These are phyloP conservation scores for Gossypium australe DNA, from an alignment of 345 rosid genomes.

Conservation along the genomic window DNA sequence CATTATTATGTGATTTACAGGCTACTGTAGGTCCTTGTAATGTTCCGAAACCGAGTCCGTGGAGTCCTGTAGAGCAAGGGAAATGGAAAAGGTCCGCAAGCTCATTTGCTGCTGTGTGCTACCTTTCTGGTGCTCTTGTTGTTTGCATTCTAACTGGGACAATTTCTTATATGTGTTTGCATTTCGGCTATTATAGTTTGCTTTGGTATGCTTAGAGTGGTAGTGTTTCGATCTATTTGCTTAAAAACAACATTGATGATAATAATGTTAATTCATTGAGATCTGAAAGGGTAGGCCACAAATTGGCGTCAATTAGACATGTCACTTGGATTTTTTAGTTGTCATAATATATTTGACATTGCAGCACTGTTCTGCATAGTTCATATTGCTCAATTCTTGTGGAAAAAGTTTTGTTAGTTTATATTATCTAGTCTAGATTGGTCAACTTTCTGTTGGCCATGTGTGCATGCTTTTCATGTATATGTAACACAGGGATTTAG, in stretches of 20 bases:
- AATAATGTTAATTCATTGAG: neutral
- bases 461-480: neutral
- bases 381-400: neutral
- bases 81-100: constrained; percentile 83
- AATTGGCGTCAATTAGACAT: neutral
- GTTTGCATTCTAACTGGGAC: neutral
- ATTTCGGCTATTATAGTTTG: neutral
- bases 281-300: neutral
- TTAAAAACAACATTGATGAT: neutral
- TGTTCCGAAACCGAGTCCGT: constrained; percentile 76
- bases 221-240: neutral
- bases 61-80: constrained; percentile 93
- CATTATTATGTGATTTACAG: constrained; percentile 45
- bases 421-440: neutral
- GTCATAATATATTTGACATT: neutral
- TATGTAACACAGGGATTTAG: neutral
- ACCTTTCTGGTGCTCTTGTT: neutral
- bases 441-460: neutral
- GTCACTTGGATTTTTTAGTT: neutral
- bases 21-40: constrained; percentile 92
- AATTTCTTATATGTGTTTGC: neutral
- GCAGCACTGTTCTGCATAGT: neutral
- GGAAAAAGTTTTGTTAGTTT: neutral
- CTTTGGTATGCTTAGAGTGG: neutral
- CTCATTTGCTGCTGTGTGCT: neutral